Base-by-base conservation (phyloP, 257 asterid genomes). In the Striga asiatica region DNA sequence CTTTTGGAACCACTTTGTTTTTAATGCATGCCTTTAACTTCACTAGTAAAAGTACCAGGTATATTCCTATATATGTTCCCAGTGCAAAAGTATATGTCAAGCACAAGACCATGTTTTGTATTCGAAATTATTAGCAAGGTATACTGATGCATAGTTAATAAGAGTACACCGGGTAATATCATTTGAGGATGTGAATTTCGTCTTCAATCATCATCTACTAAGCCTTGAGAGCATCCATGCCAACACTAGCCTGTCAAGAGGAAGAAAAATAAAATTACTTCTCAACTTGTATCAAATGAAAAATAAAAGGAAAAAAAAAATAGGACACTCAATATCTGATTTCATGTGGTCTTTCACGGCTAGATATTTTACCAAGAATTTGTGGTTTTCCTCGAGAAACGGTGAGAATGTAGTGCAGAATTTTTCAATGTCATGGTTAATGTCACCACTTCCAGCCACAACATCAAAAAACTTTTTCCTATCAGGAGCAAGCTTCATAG, bases 401-500 rank as follows among this genome's bases (percentile, higher is more conserved):
- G 94, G 93, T 38, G 95, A 67, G 73, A 88, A 84, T 42, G 76
- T 66, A 16, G 84, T 38, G 80, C 97, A 92, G 20, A 88, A 92
- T 41, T 76, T 81, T 47, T 72, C 91, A 14, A 88, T 92, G 48
- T 92, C 99, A 54, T 72, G 56, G 57, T 75, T 66, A 11, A 73
- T 53, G 65, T 88, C 94, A 60, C 95, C 97, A 18, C 61, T 64
- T 58, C 94, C 94, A 43, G 78, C 78, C 20, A 92, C 62, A 38
- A 82, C 94, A 5, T 81, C 94, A 70, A 92, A 69, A 70, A 92
- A 88, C 76, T 92, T 84, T 67, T 82, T 81, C 88, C 95, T 84
- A 57, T 88, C 94, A n/a, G 99, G 99, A 52, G 99, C 97, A 54
- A 92, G 94, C 84, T 92, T 92, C 98, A 92, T 84, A 16, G 95